phyloP scores from a whole-genome alignment of 2,329 filamentous ascomycete species.

The Bipolaris cookei region DNA sequence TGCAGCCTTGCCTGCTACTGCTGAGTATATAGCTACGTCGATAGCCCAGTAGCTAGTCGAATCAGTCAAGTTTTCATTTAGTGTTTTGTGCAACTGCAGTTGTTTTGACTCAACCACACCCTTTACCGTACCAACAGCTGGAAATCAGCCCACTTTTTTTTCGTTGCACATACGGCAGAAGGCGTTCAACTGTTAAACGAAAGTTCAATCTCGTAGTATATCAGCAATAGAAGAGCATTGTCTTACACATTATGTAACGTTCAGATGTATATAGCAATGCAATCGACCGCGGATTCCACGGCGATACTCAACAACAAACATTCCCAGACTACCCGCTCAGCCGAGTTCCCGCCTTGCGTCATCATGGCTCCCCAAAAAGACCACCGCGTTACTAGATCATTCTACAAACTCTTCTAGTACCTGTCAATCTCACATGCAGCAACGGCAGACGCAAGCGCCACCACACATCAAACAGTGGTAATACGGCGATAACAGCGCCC shows the following conservation, averaged over 20 bases:
- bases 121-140: too few relatives aligned
- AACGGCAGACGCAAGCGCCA: not conserved
- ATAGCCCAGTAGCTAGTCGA: too few relatives aligned
- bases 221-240: not conserved
- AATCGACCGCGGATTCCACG: not conserved
- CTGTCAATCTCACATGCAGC: not conserved
- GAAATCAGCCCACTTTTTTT: too few relatives aligned
- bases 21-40: too few relatives aligned
- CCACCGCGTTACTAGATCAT: not conserved
- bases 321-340: not conserved
- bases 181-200: too few relatives aligned
- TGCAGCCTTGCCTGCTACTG: too few relatives aligned
- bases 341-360: not conserved
- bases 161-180: too few relatives aligned
- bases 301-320: not conserved
- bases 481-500: not conserved
- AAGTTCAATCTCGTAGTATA: too few relatives aligned
- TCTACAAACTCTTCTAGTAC: not conserved
- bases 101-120: too few relatives aligned
- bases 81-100: too few relatives aligned
- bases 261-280: not conserved
- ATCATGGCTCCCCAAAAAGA: not conserved
- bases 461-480: not conserved
- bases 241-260: too few relatives aligned
- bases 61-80: too few relatives aligned